Evolutionary conservation across 2,329 filamentous ascomycete genomes (phyloP), one percentile per base, ranked within the genome.

Genomic region (Botrytis tulipae): DNA sequence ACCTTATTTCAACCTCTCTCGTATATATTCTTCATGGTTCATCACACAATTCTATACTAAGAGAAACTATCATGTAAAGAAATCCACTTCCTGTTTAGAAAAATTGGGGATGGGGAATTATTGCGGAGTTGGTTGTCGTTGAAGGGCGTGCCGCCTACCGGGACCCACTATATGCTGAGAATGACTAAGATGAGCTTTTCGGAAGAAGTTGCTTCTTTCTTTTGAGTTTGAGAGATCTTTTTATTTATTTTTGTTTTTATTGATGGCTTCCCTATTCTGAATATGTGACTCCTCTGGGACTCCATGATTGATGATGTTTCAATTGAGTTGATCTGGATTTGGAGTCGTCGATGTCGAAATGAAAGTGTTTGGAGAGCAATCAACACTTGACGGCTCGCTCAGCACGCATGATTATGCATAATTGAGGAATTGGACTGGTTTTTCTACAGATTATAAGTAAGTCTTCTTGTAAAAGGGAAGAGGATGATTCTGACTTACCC

Each of bases 41-140:
- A 51, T 67, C n/a, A 14, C 35, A 35, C 6, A 48, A 54, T 67
- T 32, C 35, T 29, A n/a, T 20, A 22, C 51, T 51, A n/a, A 29
- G 32, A 61, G 37, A 62, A 42, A 62, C 35, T 62, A 62, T 62
- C 60, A 62, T 62, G 60, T 62, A 62, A 62, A 42, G 37, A 40
- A 62, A 62, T n/a, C 60, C 35, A 40, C 60, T 62, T 62, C 25
- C 25, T 29, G 35, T 18, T 62, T 4, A 10, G 14, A 44, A 62
- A 63, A 63, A 42, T 20, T 40, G 60, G 60, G 25, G 37, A 42
- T 29, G 37, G 25, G 37, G 37, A 10, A 29, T 42, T 40, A 57
- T 44, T n/a, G 37, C 25, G n/a, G 37, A 40, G 60, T n/a, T 18
- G 37, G 37, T 40, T 42, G 22, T 44, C 16, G 14, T 29, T 29